Evolutionary conservation across 2,329 filamentous ascomycete species (phyloP), one percentile per base, ranked within the genome.

Genomic region (Shiraia sp.): DNA sequence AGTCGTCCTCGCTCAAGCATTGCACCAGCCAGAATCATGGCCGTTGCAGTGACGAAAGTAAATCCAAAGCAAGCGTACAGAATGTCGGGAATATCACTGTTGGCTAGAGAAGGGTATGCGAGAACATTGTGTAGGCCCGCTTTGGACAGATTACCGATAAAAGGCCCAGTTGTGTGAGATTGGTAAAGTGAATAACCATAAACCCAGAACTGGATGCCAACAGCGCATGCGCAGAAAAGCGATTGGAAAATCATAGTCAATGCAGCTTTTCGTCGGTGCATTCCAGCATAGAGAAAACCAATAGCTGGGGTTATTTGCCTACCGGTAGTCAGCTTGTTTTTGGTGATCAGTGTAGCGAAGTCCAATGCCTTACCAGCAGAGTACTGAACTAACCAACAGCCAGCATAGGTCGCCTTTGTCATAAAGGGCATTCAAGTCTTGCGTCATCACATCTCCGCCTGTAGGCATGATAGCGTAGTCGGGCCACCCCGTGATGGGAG

Each of bases 241-340:
- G 73, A 76, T 49, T 76, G 73, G 17, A 76, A 65, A 7, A 77
- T 63, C 69, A 77, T 75, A 0, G 74, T 76, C 45, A 77, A 36
- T 1, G 62, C 62, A 12, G 59, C 52, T 26, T 66, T 66, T 16
- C 53, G 39, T 30, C 61, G 44, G 30, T 66, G 62, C 63, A 66
- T 66, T 6, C 62, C 63, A 2, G 63, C 62, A 33, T 66, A 66
- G 5, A 66, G 51, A 19, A 66, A 66, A 19, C 63, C 63, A 35
- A 66, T 66, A 2, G 61, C 61, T 10, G 63, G 63, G 6, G 61
- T 65, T 25, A 65, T 66, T 40, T 64, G 61, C 61, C 61, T 66
- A 30, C 6, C 24, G 2, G 8, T 10, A 8, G 34, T 55, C 26
- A 51, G 36, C 29, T 28, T 19, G 15, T 23, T 7, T n/a, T n/a